These are phyloP conservation scores for Leptographium flavum DNA, from an alignment of 2,329 filamentous ascomycete species.

Conservation along the genomic window DNA sequence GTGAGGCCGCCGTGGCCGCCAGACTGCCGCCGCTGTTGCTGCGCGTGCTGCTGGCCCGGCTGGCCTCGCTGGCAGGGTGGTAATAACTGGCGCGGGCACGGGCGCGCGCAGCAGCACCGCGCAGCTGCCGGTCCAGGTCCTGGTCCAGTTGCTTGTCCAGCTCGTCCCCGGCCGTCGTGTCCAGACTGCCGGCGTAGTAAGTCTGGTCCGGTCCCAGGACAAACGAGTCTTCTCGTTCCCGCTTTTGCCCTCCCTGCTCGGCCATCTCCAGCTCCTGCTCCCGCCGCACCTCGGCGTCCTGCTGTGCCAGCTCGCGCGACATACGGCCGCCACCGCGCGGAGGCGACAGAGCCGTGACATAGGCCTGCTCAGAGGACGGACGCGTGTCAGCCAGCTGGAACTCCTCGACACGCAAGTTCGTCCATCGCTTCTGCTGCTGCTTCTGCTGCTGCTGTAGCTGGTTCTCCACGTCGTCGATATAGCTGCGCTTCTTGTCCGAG, in stretches of 20 bases:
- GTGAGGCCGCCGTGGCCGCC: neutral
- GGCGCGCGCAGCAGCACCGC: too few relatives aligned
- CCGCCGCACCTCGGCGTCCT: neutral
- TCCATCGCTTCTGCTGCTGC: neutral
- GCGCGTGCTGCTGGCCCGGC: neutral
- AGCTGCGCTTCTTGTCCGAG: constrained; percentile 16
- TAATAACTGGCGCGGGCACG: neutral
- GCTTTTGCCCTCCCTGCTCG: too few relatives aligned
- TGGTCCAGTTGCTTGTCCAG: neutral
- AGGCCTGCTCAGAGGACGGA: neutral
- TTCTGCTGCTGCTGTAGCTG: constrained; percentile 1
- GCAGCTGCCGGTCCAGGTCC: neutral
- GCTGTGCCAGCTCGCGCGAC: neutral
- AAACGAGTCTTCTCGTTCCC: too few relatives aligned
- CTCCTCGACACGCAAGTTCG: neutral
- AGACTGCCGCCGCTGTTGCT: neutral
- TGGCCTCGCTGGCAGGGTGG: neutral
- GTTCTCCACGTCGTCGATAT: constrained; percentile 4
- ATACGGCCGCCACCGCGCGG: neutral
- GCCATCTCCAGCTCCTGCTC: neutral
- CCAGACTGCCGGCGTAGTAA: neutral
- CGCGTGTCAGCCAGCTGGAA: neutral
- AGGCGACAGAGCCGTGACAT: neutral
- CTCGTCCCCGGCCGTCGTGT: neutral
- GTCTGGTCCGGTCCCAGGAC: neutral